Percentiles rank a stretch among this genome's conserved stretches.
Conservation (phyloP, 345 rosid genomes). For the Eucalyptus virginea region DNA sequence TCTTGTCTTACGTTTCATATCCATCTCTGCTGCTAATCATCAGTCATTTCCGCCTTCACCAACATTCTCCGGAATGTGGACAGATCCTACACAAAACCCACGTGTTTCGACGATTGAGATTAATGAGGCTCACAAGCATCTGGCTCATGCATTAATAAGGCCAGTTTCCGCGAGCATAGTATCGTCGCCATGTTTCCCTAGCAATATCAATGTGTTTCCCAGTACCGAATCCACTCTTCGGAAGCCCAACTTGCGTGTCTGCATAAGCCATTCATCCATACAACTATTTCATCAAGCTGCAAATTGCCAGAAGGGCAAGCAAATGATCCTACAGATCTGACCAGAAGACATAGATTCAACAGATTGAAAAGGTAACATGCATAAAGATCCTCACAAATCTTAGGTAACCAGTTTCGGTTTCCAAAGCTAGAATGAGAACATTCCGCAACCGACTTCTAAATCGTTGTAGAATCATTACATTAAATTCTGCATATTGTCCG, state of each 20-base stretch:
- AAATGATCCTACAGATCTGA: not conserved
- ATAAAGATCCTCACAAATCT: not conserved
- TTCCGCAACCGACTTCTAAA: not conserved
- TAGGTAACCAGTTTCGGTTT: not conserved
- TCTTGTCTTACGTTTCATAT: not conserved
- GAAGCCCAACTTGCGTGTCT: not conserved
- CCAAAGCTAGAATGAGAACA: not conserved
- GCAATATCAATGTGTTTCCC: not conserved
- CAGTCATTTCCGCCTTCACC: not conserved
- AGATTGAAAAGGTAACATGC: not conserved
- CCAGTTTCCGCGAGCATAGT: not conserved
- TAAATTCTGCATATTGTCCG: not conserved
- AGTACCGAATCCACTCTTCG: not conserved
- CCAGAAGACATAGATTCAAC: not conserved
- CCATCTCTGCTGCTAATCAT: not conserved
- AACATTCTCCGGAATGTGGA: not conserved
- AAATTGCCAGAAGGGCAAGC: not conserved
- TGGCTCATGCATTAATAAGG: not conserved
- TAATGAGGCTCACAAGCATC: not conserved
- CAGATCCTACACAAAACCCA: rapidly evolving
- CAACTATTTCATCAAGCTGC: not conserved
- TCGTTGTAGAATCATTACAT: not conserved
- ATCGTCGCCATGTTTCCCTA: not conserved
- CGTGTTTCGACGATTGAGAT: not conserved
- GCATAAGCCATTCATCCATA: not conserved